Conservation (phyloP, 2,329 filamentous ascomycete genomes). For the Penicillium freii region DNA sequence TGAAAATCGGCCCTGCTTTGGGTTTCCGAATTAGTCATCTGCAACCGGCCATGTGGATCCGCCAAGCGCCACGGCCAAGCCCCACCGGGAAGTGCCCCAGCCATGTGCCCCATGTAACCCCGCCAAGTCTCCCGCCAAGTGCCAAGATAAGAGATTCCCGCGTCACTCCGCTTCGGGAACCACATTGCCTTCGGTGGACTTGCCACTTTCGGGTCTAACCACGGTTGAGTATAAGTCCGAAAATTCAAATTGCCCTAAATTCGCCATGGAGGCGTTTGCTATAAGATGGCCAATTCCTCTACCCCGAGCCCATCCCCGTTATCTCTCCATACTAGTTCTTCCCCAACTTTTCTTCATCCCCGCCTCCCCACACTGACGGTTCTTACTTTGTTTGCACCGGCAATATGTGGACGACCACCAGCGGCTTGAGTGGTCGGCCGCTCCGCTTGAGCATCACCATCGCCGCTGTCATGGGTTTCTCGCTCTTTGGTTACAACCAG, state of each 20-base stretch:
- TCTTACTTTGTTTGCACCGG: constrained; percentile 2
- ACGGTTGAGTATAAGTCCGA: background rate
- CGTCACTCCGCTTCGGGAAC: constrained; percentile 5
- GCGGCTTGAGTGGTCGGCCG: constrained; percentile 17
- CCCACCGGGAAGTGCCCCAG: background rate
- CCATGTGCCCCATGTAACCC: background rate
- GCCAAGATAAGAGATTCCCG: background rate
- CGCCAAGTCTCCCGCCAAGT: background rate
- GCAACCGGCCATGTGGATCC: background rate
- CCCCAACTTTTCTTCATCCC: background rate
- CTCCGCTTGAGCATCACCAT: constrained; percentile 23
- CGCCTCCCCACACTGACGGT: constrained; percentile 4
- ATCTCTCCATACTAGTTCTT: background rate
- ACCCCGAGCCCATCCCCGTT: background rate
- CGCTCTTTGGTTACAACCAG: constrained; percentile 39
- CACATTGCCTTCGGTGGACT: constrained; percentile 10
- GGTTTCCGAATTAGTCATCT: background rate
- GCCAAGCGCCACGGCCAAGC: background rate
- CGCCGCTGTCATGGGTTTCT: constrained; percentile 45
- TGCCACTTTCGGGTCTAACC: constrained; percentile 2
- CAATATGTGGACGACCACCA: constrained; percentile 27
- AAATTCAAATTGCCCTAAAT: background rate
- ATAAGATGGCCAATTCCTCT: constrained; percentile 6
- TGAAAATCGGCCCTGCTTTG: background rate
- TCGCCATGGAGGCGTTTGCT: constrained; percentile 4